Evolutionary conservation across 2,329 filamentous ascomycete species (phyloP), one percentile per base, ranked within the genome.

Genomic region (Aspergillus versicolor): DNA sequence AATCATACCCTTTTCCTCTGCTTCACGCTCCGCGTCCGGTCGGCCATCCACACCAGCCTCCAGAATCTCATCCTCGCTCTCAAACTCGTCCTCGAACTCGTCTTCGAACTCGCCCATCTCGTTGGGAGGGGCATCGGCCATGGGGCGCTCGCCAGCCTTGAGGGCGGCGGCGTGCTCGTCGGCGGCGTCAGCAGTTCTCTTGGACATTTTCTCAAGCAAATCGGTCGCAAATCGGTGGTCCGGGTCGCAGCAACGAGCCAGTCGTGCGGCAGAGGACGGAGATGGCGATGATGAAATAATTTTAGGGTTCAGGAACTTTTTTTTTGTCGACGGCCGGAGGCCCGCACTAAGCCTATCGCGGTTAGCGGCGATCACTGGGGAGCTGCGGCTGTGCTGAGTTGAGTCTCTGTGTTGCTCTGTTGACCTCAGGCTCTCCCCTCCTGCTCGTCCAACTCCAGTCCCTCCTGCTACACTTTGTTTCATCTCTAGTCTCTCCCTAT

Each of bases 51-150:
- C 92, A 60, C 93, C 93, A 4, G 94, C 93, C 77, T 97, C 93
- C 59, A 97, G 78, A 52, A 97, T 90, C 75, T 97, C 92, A 73
- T 97, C 92, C 67, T 89, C 88, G 66, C 87, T 96, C 81, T 97
- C 92, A 65, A 93, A 97, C 71, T 97, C 93, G 77, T 97, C 94
- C 71, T 96, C 94, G 62, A 95, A 97, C 65, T 97, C 90, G 65
- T 84, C 82, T 67, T 90, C 85, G 52, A 90, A 82, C 58, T 88
- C 89, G 61, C 82, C 81, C 59, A 77, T 80, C 55, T 85, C 82
- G 61, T 81, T 76, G 63, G 80, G 74, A 71, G 76, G 77, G 62
- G 72, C 72, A 53, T 78, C 73, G 50, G 73, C 70, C 62, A 84
- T 75, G 59, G 84, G 85, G 32, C 85, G 79, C 60, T 84, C 82